Evolutionary conservation across 768 basidiomycete species (phyloP).

Genomic region (Lactarius psammicola): DNA sequence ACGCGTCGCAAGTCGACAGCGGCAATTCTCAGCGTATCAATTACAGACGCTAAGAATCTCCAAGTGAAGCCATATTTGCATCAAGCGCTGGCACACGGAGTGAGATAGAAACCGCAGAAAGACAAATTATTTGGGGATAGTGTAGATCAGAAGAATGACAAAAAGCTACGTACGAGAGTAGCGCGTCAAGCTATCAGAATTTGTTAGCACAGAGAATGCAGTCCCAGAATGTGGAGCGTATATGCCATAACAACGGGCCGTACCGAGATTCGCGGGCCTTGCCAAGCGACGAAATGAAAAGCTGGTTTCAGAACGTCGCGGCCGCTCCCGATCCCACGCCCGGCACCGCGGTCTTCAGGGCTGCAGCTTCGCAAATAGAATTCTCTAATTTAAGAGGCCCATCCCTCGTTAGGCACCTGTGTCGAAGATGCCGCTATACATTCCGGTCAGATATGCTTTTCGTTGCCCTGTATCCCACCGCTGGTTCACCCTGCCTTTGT

Average conservation of each 20-base stretch:
- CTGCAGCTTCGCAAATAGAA: neutral
- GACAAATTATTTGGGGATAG: constrained; percentile 11
- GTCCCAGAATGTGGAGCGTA: neutral
- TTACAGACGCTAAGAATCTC: neutral
- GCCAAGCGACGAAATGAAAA: neutral
- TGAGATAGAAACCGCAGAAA: neutral
- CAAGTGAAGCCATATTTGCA: constrained; percentile 1
- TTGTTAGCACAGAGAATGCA: neutral
- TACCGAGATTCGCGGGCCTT: constrained; percentile 8
- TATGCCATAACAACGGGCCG: constrained; percentile 6
- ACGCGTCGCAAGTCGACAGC: neutral
- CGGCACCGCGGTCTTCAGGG: constrained; percentile 13
- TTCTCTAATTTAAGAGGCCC: neutral
- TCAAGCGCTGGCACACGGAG: neutral
- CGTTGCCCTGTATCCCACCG: neutral
- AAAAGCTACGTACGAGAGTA: neutral
- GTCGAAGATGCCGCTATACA: neutral
- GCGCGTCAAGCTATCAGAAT: constrained; percentile 6
- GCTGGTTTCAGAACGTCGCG: neutral
- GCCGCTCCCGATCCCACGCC: neutral
- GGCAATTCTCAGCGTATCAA: constrained; percentile 3
- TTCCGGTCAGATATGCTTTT: neutral
- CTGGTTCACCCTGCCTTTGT: neutral
- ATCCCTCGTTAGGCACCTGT: neutral
- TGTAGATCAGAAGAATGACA: constrained; percentile 11